Evolutionary conservation across 2,329 filamentous ascomycete species (phyloP).

Genomic region (Venturia asperata): DNA sequence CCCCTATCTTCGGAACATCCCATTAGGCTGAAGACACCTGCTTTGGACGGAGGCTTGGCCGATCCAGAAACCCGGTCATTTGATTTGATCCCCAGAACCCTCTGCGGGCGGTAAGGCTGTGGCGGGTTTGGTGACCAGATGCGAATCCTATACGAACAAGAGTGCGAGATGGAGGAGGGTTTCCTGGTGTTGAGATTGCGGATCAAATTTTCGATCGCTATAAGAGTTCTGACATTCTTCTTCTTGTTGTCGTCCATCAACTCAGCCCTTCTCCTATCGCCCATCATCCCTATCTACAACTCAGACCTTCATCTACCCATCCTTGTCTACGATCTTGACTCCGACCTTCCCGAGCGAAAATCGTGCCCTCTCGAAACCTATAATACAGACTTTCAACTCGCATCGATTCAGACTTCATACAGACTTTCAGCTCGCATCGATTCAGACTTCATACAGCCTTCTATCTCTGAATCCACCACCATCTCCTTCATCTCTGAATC

Average conservation of each 20-base stretch:
- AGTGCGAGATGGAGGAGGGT: background rate
- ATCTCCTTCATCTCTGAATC: no score
- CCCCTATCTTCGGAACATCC: background rate
- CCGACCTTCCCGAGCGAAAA: background rate
- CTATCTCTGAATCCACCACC: background rate
- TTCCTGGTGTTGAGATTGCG: background rate
- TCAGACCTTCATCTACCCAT: background rate
- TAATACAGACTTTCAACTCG: no score
- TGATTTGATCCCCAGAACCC: background rate
- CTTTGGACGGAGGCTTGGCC: conserved; percentile 3
- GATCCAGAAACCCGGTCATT: background rate
- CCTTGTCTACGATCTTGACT: background rate
- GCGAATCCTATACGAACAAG: background rate
- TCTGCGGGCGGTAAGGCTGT: background rate
- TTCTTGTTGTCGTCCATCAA: background rate
- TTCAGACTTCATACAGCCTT: background rate
- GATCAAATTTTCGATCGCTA: background rate
- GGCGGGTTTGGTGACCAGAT: background rate
- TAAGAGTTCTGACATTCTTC: background rate
- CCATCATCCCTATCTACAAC: background rate
- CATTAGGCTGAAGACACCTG: background rate
- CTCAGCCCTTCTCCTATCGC: background rate
- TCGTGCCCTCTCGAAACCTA: background rate
- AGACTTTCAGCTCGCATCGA: no score
- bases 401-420: background rate